These are phyloP conservation scores for Alternaria novae-zelandiae DNA, from an alignment of 2,329 filamentous ascomycete species.

Conservation along the genomic window DNA sequence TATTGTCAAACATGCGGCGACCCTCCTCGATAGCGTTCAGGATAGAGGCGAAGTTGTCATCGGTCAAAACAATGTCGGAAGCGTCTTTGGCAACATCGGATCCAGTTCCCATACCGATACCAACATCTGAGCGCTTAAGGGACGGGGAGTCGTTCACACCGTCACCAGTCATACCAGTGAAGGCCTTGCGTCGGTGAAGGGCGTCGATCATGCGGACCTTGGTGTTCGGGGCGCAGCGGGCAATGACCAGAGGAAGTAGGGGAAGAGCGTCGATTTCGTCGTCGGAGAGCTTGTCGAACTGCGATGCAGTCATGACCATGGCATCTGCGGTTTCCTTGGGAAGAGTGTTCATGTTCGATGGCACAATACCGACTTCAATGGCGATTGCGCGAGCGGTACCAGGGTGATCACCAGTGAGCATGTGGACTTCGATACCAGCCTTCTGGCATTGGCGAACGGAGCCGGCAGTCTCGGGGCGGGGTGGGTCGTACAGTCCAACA, in stretches of 20 bases:
- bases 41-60: conserved; percentile 55
- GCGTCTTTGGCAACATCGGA: conserved; percentile 55
- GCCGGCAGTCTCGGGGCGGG: conserved; percentile 76
- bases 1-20: conserved; percentile 55
- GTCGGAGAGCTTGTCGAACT: conserved; percentile 53
- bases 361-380: conserved; percentile 53
- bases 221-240: conserved; percentile 53
- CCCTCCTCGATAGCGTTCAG: conserved; percentile 55
- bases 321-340: conserved; percentile 30
- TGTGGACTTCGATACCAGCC: conserved; percentile 52
- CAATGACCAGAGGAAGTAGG: conserved; percentile 51
- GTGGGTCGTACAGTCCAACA: conserved; percentile 83
- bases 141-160: conserved; percentile 56
- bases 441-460: conserved; percentile 45
- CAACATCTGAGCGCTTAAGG: conserved; percentile 54
- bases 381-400: conserved; percentile 55
- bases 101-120: conserved; percentile 55
- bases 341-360: conserved; percentile 50
- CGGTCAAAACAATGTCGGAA: conserved; percentile 54
- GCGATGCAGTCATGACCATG: conserved; percentile 44
- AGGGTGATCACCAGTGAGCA: conserved; percentile 56
- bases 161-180: conserved; percentile 53
- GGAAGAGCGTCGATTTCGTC: conserved; percentile 50
- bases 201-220: conserved; percentile 55
- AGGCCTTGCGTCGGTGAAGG: conserved; percentile 50